A percentile compares a stretch with the other conserved stretches of the same genome.
Conservation (phyloP, 345 rosid species). For the Murraya paniculata region DNA sequence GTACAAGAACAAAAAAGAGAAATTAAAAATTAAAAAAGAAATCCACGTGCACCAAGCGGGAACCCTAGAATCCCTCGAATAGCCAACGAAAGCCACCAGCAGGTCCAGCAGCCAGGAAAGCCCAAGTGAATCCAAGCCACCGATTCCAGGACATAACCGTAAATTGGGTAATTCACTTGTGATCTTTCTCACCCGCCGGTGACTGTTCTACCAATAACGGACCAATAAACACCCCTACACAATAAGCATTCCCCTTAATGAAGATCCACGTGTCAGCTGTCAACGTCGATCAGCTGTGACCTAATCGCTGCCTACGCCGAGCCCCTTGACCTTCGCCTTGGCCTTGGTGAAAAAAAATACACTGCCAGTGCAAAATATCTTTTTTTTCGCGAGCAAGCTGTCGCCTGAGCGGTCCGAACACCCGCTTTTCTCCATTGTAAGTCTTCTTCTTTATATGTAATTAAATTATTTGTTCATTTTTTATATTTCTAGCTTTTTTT, state of each 20-base stretch:
- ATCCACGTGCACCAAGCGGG: not conserved
- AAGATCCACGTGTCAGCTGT: conserved; percentile 7
- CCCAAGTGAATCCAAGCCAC: not conserved
- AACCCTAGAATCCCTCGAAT: conserved; percentile 1
- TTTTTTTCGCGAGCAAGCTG: not conserved
- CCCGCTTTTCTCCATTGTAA: conserved; percentile 12
- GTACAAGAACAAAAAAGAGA: not conserved
- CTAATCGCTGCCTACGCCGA: not conserved
- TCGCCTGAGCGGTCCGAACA: conserved; percentile 14
- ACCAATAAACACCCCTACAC: not conserved
- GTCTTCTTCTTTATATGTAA: not conserved
- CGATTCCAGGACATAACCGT: conserved; percentile 3
- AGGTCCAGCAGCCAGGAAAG: not conserved
- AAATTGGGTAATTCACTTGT: not conserved
- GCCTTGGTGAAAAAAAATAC: not conserved
- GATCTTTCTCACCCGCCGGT: not conserved
- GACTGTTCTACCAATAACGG: not conserved
- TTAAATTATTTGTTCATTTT: not conserved
- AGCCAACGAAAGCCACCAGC: not conserved
- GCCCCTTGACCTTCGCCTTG: not conserved
- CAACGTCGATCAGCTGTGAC: not conserved
- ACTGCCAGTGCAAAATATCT: too few species aligned
- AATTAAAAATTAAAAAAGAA: not conserved
- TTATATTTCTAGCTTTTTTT: not conserved
- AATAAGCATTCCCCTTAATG: not conserved